These are phyloP conservation scores for Plasmodium inui DNA, from an alignment of 169 alveolate species.

Conservation along the genomic window DNA sequence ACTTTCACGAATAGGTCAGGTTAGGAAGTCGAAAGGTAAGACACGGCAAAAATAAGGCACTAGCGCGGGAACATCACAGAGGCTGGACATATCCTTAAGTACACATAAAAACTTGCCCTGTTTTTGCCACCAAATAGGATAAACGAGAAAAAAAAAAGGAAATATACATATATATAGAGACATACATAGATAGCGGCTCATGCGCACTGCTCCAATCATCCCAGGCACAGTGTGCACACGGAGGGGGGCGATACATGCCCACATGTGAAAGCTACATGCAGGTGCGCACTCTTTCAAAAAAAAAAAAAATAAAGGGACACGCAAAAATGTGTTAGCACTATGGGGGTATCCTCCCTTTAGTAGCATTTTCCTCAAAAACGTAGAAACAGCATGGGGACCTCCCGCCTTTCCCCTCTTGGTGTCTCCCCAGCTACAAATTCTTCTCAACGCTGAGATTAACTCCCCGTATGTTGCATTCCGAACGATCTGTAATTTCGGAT, in stretches of 20 bases:
- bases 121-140: not conserved
- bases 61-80: not conserved
- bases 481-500: conserved; percentile 81
- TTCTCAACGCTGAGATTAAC: conserved; percentile 78
- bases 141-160: not conserved
- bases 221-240: not conserved
- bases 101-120: not conserved
- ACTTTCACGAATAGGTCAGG: not conserved
- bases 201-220: not conserved
- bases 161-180: too few species aligned
- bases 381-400: not conserved
- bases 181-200: not conserved
- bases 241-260: not conserved
- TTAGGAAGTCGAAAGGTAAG: not conserved
- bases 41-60: not conserved
- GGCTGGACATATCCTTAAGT: not conserved
- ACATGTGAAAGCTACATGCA: not conserved
- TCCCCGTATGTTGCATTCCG: conserved; percentile 79
- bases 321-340: not conserved
- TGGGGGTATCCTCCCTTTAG: not conserved
- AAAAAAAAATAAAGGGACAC: not conserved
- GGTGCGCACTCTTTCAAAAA: not conserved
- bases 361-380: not conserved
- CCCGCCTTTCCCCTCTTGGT: not conserved
- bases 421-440: conserved; percentile 23